Evolutionary conservation across 2,329 filamentous ascomycete genomes (phyloP).

Genomic region (Ophidiomyces ophidiicola): DNA sequence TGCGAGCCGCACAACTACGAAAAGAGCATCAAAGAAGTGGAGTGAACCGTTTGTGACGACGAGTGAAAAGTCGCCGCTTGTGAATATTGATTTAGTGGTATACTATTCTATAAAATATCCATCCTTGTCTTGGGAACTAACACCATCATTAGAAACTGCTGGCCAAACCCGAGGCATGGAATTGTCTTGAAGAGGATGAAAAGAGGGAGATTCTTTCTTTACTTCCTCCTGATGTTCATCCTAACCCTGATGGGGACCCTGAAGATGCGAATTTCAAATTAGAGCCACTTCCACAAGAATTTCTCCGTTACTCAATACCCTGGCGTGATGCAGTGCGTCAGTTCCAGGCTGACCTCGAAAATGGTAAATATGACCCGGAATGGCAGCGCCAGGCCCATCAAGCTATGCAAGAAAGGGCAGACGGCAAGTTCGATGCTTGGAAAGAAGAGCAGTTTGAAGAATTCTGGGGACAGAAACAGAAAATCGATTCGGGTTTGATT

Average conservation of each 20-base stretch:
- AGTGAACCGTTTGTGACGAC: conserved; percentile 30
- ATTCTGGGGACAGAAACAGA: conserved; percentile 47
- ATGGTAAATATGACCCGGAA: conserved; percentile 44
- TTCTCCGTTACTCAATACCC: conserved; percentile 35
- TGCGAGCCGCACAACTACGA: conserved; percentile 23
- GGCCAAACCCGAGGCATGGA: conserved; percentile 31
- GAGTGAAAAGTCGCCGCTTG: conserved; percentile 27
- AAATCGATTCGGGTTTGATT: conserved; percentile 21
- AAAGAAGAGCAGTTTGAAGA: conserved; percentile 44
- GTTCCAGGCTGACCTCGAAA: conserved; percentile 44
- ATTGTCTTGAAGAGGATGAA: conserved; percentile 31
- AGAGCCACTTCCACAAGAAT: conserved; percentile 29
- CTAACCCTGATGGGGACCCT: conserved; percentile 20
- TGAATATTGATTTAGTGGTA: conserved; percentile 31
- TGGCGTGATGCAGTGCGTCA: conserved; percentile 43
- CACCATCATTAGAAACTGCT: conserved; percentile 27
- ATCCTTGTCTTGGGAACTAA: conserved; percentile 1
- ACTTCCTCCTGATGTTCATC: conserved; percentile 34
- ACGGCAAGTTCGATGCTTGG: conserved; percentile 46
- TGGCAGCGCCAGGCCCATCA: conserved; percentile 45
- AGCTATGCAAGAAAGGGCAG: conserved; percentile 41
- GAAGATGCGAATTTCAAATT: conserved; percentile 25
- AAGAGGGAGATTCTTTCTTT: conserved; percentile 30
- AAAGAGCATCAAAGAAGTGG: conserved; percentile 27
- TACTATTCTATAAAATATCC: conserved; percentile 12